Evolutionary conservation across 2,329 filamentous ascomycete species (phyloP), one percentile per base, ranked within the genome.

Genomic region (Aspergillus novofumigatus): DNA sequence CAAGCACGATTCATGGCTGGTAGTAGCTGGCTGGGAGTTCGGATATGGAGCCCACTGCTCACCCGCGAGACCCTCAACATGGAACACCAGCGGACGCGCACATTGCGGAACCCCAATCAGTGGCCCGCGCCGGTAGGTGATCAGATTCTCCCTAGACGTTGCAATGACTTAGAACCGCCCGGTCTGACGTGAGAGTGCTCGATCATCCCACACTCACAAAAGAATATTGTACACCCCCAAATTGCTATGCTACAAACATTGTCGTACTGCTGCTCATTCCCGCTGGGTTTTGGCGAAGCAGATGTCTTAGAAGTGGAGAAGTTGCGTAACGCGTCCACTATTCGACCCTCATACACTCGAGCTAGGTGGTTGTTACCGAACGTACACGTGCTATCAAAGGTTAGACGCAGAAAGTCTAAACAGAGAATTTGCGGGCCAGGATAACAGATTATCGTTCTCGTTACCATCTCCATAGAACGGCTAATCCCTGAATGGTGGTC

Each of bases 311-410:
- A 55, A 28, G 35, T 61, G 56, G 10, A 11, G 28, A 54, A 54
- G 17, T 52, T 9, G 8, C 47, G 48, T 17, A 53, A 38, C 11
- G 35, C 49, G 26, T 56, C 35, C 28, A 45, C 80, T 80, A 14
- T 77, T 64, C 0, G 32, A 38, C 14, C 14, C 32, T 38, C 32
- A 17, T 38, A 38, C 32, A 38, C 32, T n/a, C 32, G 32, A 38
- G 32, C 62, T 41, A 57, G 50, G 9, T 61, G 55, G 51, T 71
- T 67, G 57, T 68, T 66, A 9, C 68, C 67, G 29, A 64, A 66
- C 3, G 62, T 54, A 51, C 56, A 61, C 6, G 62, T 57, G 55
- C 68, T 61, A 35, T 38, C 14, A 38, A n/a, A 17, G 14, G 32
- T 38, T 38, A 38, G 32, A 38, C 32, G 32, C 32, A 38, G 14